Conservation (phyloP, 2,329 filamentous ascomycete genomes). For the Rutstroemia sp. region DNA sequence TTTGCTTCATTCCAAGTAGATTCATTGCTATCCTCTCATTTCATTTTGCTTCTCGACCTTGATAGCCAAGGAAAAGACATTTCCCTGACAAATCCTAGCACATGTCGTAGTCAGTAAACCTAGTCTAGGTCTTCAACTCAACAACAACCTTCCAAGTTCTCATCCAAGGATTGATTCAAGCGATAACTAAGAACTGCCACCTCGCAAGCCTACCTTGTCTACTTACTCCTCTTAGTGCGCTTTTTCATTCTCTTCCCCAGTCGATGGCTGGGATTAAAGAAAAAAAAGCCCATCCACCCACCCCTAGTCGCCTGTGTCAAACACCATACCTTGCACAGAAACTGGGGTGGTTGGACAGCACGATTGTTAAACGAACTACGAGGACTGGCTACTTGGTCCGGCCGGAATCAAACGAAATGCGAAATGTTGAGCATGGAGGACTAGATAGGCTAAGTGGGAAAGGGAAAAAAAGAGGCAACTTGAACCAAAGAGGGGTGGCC, state of each 20-base stretch:
- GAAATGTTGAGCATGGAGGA: neutral
- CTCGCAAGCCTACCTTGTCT: neutral
- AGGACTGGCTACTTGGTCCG: neutral
- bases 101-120: neutral
- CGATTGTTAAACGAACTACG: neutral
- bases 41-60: neutral
- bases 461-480: neutral
- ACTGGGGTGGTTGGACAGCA: constrained; percentile 5
- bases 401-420: neutral
- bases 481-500: neutral
- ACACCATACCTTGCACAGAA: neutral
- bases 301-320: neutral
- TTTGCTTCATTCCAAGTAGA: neutral
- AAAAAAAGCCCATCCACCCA: neutral
- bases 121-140: too few species aligned
- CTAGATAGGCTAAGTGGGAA: neutral
- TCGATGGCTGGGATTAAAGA: neutral
- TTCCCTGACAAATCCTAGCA: neutral
- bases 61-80: neutral
- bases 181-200: constrained; percentile 2
- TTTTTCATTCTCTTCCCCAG: neutral
- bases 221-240: neutral
- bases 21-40: neutral
- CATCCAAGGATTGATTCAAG: constrained; percentile 3
- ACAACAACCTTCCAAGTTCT: too few species aligned